Conservation (phyloP, 495 filamentous ascomycete genomes). For the Hypoxylon cercidicola region DNA sequence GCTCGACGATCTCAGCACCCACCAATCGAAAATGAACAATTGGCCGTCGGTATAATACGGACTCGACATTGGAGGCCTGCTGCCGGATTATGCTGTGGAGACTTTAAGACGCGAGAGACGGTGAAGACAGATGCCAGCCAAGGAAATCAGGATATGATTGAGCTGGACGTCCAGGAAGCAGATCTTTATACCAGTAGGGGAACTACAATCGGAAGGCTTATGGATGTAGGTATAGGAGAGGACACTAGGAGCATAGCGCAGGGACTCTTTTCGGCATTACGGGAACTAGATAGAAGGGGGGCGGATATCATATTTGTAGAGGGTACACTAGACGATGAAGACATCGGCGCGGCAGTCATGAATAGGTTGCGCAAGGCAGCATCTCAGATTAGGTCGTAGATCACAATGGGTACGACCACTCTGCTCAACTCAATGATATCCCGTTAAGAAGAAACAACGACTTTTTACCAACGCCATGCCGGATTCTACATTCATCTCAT, state of each 20-base stretch:
- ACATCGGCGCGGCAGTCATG: slow-evolving; percentile 95
- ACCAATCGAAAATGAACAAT: slow-evolving; percentile 7
- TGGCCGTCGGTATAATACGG: slow-evolving; percentile 55
- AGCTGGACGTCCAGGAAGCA: slow-evolving; percentile 49
- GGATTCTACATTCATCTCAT: slow-evolving; percentile 30
- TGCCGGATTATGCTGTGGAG: slow-evolving; percentile 43
- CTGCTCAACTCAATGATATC: slow-evolving; percentile 31
- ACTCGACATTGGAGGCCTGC: slow-evolving; percentile 54
- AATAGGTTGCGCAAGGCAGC: slow-evolving; percentile 93
- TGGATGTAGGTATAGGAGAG: slow-evolving; percentile 73
- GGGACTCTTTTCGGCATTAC: slow-evolving; percentile 84
- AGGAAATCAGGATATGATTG: slow-evolving; percentile 28
- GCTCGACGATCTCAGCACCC: slow-evolving; percentile 15
- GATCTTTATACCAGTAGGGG: slow-evolving; percentile 40
- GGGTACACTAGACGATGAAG: slow-evolving; percentile 82
- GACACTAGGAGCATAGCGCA: slow-evolving; percentile 79
- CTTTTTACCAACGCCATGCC: slow-evolving; percentile 48
- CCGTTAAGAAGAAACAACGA: slow-evolving; percentile 41
- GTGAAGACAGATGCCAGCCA: slow-evolving; percentile 13
- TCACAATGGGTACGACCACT: slow-evolving; percentile 15
- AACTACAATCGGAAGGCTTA: slow-evolving; percentile 48
- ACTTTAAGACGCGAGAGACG: slow-evolving; percentile 33
- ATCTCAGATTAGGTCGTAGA: slow-evolving; percentile 60
- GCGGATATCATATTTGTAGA: slow-evolving; percentile 93
- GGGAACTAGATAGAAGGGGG: slow-evolving; percentile 80